These are phyloP conservation scores for Diaporthe sp. DNA, from an alignment of 2,329 filamentous ascomycete genomes.

Conservation along the genomic window DNA sequence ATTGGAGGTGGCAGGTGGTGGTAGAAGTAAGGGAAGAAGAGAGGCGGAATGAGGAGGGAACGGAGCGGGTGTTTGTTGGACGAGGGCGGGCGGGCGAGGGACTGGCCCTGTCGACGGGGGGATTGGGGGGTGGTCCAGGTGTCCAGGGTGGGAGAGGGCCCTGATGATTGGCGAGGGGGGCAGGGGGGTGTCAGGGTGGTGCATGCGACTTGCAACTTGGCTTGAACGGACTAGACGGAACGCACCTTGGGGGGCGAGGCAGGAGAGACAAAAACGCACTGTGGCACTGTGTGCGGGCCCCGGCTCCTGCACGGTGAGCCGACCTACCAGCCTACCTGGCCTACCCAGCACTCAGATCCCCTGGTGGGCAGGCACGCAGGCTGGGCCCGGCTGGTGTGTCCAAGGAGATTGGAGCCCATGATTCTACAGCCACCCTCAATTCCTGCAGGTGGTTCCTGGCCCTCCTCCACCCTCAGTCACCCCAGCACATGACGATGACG, in stretches of 20 bases:
- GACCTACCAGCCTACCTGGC: not conserved
- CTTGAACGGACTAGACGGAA: constrained; percentile 27
- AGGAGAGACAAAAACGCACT: constrained; percentile 28
- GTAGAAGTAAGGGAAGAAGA: constrained; percentile 38
- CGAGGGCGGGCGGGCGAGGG: constrained; percentile 34
- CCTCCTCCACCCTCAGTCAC: not conserved
- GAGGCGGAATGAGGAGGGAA: constrained; percentile 35
- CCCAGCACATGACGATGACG: constrained; percentile 3
- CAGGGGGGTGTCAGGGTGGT: constrained; percentile 32
- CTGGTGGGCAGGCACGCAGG: constrained; percentile 8
- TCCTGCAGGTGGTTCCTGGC: constrained; percentile 10
- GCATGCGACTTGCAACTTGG: constrained; percentile 30
- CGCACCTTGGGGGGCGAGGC: constrained; percentile 23
- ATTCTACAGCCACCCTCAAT: constrained; percentile 17
- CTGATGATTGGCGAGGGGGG: constrained; percentile 17
- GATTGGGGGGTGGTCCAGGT: constrained; percentile 7
- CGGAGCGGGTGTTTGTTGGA: constrained; percentile 38
- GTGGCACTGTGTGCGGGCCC: constrained; percentile 11
- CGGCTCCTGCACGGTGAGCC: not conserved
- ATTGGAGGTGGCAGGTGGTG: constrained; percentile 33
- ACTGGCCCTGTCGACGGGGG: constrained; percentile 31
- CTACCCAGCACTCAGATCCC: not conserved
- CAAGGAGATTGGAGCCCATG: not conserved
- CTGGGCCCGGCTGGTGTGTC: constrained; percentile 14
- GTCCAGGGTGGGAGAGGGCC: constrained; percentile 25